phyloP scores from a whole-genome alignment of 2,329 filamentous ascomycete species.

The Pseudocercospora musae region DNA sequence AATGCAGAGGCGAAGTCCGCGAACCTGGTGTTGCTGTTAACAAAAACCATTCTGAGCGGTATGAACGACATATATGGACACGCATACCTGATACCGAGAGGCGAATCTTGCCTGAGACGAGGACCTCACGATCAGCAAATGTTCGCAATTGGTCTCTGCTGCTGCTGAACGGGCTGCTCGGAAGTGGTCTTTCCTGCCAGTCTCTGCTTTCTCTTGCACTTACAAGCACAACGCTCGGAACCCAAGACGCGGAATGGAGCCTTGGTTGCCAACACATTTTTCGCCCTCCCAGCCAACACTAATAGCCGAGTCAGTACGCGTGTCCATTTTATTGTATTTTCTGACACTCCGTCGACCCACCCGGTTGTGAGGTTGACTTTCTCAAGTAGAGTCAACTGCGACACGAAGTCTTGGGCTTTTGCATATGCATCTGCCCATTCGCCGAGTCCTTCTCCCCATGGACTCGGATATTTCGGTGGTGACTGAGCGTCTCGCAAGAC shows the following conservation, averaged over 20 bases:
- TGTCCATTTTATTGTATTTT: not conserved
- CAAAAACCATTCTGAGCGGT: too few relatives aligned
- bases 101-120: slow-evolving; percentile 63
- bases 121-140: not conserved
- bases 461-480: slow-evolving; percentile 76
- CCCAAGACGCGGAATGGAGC: slow-evolving; percentile 66
- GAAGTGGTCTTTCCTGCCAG: not conserved
- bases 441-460: slow-evolving; percentile 75
- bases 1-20: slow-evolving; percentile 81
- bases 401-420: slow-evolving; percentile 75
- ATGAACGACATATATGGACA: not conserved
- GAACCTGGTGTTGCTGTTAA: slow-evolving; percentile 34
- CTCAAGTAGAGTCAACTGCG: slow-evolving; percentile 75
- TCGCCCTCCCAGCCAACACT: slow-evolving; percentile 74
- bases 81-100: slow-evolving; percentile 65
- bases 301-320: slow-evolving; percentile 34
- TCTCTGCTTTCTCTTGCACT: not conserved
- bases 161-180: not conserved
- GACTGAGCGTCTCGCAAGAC: slow-evolving; percentile 40
- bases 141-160: not conserved
- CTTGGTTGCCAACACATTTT: slow-evolving; percentile 72
- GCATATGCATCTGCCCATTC: slow-evolving; percentile 73
- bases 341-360: not conserved
- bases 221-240: slow-evolving; percentile 70
- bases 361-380: slow-evolving; percentile 86